A percentile compares a stretch with the other conserved stretches of the same genome.
Evolutionary conservation across 139 green algal species (phyloP).

Genomic region (Chlamydomonas applanata): DNA sequence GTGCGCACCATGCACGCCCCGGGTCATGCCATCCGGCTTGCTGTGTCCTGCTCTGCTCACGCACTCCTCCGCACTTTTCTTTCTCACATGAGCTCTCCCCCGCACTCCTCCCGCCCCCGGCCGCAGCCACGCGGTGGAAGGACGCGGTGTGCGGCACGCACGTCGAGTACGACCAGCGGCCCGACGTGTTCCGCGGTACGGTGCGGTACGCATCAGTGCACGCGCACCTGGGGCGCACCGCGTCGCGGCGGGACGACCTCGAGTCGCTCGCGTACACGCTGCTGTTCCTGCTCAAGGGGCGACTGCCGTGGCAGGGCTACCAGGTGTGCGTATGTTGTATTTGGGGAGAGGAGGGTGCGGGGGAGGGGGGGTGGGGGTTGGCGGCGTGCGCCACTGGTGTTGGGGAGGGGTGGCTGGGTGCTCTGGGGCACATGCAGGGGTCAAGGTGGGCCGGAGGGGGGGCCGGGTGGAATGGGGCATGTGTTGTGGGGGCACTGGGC

Average conservation of each 20-base stretch:
- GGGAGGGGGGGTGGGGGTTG: neutral
- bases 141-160: slow-evolving; percentile 87
- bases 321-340: slow-evolving; percentile 53
- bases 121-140: slow-evolving; percentile 83
- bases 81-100: neutral
- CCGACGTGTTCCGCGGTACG: slow-evolving; percentile 97
- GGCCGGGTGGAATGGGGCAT: neutral
- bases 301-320: slow-evolving; percentile 91
- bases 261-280: slow-evolving; percentile 99
- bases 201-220: slow-evolving; percentile 98
- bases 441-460: too few relatives aligned
- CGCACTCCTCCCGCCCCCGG: neutral
- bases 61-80: neutral
- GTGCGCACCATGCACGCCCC: neutral
- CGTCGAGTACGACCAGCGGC: slow-evolving; percentile 98
- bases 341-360: neutral
- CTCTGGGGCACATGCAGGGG: too few relatives aligned
- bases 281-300: slow-evolving; percentile 91
- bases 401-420: too few relatives aligned
- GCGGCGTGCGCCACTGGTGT: neutral
- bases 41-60: neutral
- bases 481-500: neutral
- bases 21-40: neutral
- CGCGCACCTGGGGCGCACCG: slow-evolving; percentile 94
- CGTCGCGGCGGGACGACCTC: slow-evolving; percentile 91